Evolutionary conservation across 225 moss, liverwort and hornwort species (phyloP), one percentile per base, ranked within the genome.

Genomic region (Anthoceros angustus): DNA sequence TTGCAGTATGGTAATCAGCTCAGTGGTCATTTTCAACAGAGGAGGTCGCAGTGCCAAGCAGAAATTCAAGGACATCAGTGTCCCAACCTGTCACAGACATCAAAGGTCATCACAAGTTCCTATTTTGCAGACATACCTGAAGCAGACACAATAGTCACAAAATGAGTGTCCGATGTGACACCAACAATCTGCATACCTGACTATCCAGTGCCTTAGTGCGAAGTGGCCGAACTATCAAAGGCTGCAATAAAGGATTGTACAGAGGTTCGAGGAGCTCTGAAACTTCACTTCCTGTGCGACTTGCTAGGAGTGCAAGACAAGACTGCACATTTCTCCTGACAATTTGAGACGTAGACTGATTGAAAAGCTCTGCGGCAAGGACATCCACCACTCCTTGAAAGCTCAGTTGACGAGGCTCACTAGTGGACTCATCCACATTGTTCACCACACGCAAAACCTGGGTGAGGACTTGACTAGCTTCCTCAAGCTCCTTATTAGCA

Each of bases 281-380:
- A 70, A 99, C 98, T 80, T 99, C 98, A 72, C 88, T 99, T 45
- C 98, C 98, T 38, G 98, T 99, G 72, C 98, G 79, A 83, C 98
- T 99, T 46, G 98, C 98, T 76, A 99, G 78, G 71, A 99, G 72
- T 70, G 87, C 92, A 77, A 99, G 85, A 72, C 98, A 99, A 4
- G 98, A 92, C 75, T 99, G 98, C 24, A 99, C 92, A 75, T 99
- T 99, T 71, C 92, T 99, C 39, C 98, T 82, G 39, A 99, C 98
- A 61, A 87, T 89, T 50, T 86, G 76, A 71, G 92, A 87, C 23
- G 92, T 92, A 75, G 92, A 92, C 63, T 89, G 80, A 70, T 99
- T 99, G 65, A 99, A 99, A 42, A 99, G 89, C 74, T 99, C 98
- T 45, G 87, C 87, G 64, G 98, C 92, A 64, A 99, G 88, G 40